Conservation (phyloP, 192 early-diverging fungal species). For the Backusella tuberculispora region DNA sequence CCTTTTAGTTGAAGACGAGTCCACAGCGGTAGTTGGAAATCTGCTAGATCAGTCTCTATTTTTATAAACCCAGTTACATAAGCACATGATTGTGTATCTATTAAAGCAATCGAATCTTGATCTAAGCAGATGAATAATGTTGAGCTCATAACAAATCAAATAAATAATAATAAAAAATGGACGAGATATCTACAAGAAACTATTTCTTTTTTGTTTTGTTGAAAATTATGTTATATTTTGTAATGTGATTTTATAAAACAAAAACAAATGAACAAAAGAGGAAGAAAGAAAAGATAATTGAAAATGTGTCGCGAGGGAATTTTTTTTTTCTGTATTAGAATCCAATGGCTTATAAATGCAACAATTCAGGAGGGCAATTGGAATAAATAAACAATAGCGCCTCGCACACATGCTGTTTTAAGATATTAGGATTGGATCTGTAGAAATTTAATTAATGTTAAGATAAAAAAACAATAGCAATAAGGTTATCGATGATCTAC, state of each 20-base stretch:
- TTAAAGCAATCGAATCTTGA: conserved; percentile 1
- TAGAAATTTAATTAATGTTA: neutral
- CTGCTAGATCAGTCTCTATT: neutral
- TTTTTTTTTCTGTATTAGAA: conserved; percentile 10
- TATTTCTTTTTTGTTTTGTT: neutral
- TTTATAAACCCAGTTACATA: conserved; percentile 8
- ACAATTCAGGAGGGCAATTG: conserved; percentile 1
- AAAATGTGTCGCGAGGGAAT: conserved; percentile 1
- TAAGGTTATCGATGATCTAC: conserved; percentile 1
- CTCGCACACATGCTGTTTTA: conserved; percentile 6
- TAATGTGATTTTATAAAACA: neutral
- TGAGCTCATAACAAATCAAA: neutral
- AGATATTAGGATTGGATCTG: neutral
- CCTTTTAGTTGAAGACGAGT: neutral
- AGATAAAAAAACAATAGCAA: neutral
- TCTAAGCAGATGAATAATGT: neutral
- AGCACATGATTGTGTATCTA: conserved; percentile 4
- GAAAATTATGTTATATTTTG: neutral
- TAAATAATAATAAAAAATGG: neutral
- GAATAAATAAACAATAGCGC: conserved; percentile 13
- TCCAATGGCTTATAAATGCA: neutral
- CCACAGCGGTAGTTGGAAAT: neutral
- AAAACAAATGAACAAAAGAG: neutral
- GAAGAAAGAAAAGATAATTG: conserved; percentile 14
- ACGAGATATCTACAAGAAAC: neutral